Conservation (phyloP, 2,329 filamentous ascomycete species). For the Delphinella strobiligena region DNA sequence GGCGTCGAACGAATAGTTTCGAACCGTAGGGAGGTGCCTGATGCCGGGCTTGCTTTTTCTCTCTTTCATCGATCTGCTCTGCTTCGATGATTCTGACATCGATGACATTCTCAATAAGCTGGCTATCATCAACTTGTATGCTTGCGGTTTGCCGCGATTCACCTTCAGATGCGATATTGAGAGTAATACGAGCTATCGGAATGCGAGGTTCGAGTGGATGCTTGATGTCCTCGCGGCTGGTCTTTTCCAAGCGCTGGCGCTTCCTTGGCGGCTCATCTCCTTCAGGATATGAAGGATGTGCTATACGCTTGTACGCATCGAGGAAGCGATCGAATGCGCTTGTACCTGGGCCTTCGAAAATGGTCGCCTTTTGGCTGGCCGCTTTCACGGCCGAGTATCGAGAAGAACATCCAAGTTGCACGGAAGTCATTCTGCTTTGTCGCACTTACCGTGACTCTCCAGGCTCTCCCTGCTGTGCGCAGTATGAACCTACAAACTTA, state of each 20-base stretch:
- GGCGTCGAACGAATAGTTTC: neutral
- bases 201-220: neutral
- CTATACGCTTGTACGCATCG: neutral
- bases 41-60: neutral
- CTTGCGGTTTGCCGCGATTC: neutral
- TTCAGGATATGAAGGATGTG: neutral
- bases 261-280: neutral
- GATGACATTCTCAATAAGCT: neutral
- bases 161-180: neutral
- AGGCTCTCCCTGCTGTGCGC: neutral
- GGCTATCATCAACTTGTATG: neutral
- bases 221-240: neutral
- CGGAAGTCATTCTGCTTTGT: slow-evolving; percentile 3
- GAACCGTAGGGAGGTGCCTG: neutral
- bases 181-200: neutral
- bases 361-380: neutral
- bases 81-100: neutral
- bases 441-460: neutral
- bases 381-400: neutral
- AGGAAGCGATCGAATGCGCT: neutral
- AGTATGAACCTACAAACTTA: neutral
- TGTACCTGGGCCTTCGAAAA: neutral
- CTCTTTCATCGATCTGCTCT: neutral
- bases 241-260: neutral
- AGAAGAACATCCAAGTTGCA: neutral